A percentile compares a stretch with the other conserved stretches of the same genome.
phyloP scores from a whole-genome alignment of 768 basidiomycete genomes.

The Chiua virens region DNA sequence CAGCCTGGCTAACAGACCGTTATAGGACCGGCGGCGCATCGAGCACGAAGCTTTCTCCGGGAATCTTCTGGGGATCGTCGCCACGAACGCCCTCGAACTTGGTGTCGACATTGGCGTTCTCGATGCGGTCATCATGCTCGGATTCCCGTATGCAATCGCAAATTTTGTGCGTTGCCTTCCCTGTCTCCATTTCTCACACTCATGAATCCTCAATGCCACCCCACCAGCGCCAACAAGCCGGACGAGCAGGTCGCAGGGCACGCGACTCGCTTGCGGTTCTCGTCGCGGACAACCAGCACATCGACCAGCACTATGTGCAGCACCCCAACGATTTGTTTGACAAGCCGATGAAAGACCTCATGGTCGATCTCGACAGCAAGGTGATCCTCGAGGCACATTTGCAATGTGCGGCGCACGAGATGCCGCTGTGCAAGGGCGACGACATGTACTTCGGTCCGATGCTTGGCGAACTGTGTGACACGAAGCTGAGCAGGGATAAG shows the following conservation, averaged over 20 bases:
- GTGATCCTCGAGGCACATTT: conserved; percentile 81
- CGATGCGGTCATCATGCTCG: conserved; percentile 87
- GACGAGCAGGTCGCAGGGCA: conserved; percentile 79
- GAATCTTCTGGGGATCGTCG: conserved; percentile 78
- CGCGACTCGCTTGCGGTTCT: conserved; percentile 78
- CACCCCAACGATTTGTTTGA: conserved; percentile 73
- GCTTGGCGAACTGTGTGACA: conserved; percentile 58
- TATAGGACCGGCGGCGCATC: conserved; percentile 76
- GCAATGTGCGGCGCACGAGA: conserved; percentile 86
- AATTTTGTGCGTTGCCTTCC: conserved; percentile 60
- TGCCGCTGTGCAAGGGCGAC: conserved; percentile 73
- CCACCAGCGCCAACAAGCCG: conserved; percentile 80
- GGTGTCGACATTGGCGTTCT: conserved; percentile 90
- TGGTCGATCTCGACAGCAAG: conserved; percentile 71
- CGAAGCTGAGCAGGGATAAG: conserved; percentile 60
- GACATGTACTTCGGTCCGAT: conserved; percentile 68
- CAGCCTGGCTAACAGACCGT: not conserved
- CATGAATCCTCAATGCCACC: not conserved
- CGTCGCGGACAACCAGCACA: conserved; percentile 64
- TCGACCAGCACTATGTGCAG: conserved; percentile 73
- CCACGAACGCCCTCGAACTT: conserved; percentile 88
- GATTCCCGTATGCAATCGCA: conserved; percentile 77
- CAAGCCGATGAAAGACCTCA: conserved; percentile 56
- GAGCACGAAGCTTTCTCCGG: conserved; percentile 88
- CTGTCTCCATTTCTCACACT: not conserved